Base-by-base conservation (phyloP, 2,329 filamentous ascomycete genomes). In the Epichloe hybrida region DNA sequence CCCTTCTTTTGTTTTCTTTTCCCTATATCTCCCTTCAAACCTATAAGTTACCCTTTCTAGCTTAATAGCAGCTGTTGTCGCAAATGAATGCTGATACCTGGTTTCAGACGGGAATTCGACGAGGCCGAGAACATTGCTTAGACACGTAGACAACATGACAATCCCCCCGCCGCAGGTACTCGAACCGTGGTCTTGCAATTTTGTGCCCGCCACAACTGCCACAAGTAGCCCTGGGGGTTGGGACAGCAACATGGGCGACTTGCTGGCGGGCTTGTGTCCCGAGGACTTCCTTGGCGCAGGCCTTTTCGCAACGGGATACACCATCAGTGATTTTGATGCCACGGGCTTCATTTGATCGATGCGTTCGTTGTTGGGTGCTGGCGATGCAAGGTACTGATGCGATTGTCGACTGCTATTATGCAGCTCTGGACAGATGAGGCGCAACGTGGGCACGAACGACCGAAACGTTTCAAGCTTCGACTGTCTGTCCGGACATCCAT, bases 241-340 rank as follows among this genome's bases (percentile, higher is more conserved):
- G 35, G 39, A 36, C 2, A 48, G 48, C 42, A 52, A 49, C 51
- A 49, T 56, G 36, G 49, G 53, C 7, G 52, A 53, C 41, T 39
- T 56, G n/a, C 53, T 58, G 34, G 46, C 51, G 5, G 48, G 53
- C n/a, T 35, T 55, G 5, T 23, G 42, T 13, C 43, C 50, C 11
- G 50, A 52, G 4, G 50, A 46, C 34, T 54, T 55, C 15, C 34
- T 55, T 21, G 39, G 46, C 17, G 37, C 48, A 3, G 52, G 52
- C 21, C 37, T 57, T 12, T 23, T 57, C 20, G 52, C 48, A 20
- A 46, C 56, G 42, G 51, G 53, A 5, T 55, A 54, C 6, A 48
- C 44, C n/a, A 51, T 57, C 4, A 54, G 53, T 31, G 55, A 58
- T 40, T 58, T 57, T 43, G 57, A 57, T 35, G 55, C 54, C 17